Percentiles rank a stretch among this genome's conserved stretches.
Conservation (phyloP, 495 filamentous ascomycete genomes). For the Penicillium verhagenii region DNA sequence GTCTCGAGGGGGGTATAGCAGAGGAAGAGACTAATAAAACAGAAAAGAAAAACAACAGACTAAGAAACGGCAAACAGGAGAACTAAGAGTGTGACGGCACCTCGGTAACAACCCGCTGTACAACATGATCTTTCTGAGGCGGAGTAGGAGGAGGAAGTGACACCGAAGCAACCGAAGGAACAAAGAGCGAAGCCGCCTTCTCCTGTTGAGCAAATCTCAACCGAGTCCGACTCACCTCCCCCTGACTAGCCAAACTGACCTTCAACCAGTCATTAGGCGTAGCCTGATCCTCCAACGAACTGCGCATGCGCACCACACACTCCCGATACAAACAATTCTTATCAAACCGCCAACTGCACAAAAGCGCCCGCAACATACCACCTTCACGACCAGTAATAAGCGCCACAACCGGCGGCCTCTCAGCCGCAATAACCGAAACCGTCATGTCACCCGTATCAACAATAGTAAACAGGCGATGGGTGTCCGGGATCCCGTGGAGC, state of each 20-base stretch:
- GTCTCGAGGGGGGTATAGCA: not conserved
- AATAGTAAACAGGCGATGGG: slow-evolving; percentile 14
- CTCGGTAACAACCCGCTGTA: not conserved
- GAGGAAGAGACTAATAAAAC: not conserved
- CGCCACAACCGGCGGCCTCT: slow-evolving; percentile 34
- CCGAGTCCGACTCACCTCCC: slow-evolving; percentile 6
- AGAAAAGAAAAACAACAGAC: not conserved
- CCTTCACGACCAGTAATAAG: slow-evolving; percentile 38
- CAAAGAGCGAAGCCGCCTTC: not conserved
- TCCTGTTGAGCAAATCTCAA: slow-evolving; percentile 1
- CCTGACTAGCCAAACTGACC: slow-evolving; percentile 17
- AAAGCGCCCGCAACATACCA: slow-evolving; percentile 40
- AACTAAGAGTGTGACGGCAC: not conserved
- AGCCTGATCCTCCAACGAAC: slow-evolving; percentile 11
- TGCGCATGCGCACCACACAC: slow-evolving; percentile 15
- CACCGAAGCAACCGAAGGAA: not conserved
- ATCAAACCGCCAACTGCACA: slow-evolving; percentile 27
- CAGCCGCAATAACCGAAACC: slow-evolving; percentile 29
- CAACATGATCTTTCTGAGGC: slow-evolving; percentile 1
- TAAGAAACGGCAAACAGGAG: not conserved
- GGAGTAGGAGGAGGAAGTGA: not conserved
- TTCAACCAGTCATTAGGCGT: slow-evolving; percentile 17
- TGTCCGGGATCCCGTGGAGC: slow-evolving; percentile 2
- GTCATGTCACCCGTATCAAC: slow-evolving; percentile 14
- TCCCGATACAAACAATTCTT: slow-evolving; percentile 16